phyloP scores from a whole-genome alignment of 352 stramenopile genomes.

The Phytophthora cactorum region DNA sequence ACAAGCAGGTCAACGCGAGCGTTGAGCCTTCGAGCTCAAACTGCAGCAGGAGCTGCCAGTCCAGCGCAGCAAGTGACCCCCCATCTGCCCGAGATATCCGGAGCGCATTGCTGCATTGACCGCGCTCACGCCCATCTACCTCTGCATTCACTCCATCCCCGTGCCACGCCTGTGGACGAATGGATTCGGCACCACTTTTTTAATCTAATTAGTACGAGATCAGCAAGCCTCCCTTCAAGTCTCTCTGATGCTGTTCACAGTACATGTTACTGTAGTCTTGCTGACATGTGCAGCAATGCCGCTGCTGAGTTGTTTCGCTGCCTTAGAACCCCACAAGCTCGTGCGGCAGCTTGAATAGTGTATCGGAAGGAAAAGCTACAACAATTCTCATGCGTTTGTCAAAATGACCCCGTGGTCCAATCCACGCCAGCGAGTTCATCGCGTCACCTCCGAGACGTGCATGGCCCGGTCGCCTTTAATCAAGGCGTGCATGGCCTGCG shows the following conservation, averaged over 20 bases:
- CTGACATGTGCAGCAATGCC: constrained; percentile 1
- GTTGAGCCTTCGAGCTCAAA: neutral
- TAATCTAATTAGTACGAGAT: constrained; percentile 15
- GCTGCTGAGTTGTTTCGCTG: neutral
- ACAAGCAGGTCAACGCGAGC: neutral
- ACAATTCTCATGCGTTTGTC: constrained; percentile 7
- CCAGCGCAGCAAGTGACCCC: neutral
- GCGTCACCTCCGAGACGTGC: constrained; percentile 19
- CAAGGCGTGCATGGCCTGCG: constrained; percentile 12
- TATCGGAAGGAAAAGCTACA: neutral
- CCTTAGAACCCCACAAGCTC: no score
- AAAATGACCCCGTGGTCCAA: constrained; percentile 13
- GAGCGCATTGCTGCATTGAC: constrained; percentile 22
- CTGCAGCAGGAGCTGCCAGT: neutral
- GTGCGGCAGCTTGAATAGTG: no score
- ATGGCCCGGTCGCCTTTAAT: constrained; percentile 26
- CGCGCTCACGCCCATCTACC: constrained; percentile 16
- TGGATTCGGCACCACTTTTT: constrained; percentile 11
- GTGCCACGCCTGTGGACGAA: constrained; percentile 34
- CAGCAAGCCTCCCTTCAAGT: constrained; percentile 9
- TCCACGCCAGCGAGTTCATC: constrained; percentile 16
- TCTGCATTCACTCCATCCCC: constrained; percentile 16
- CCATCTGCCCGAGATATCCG: constrained; percentile 18
- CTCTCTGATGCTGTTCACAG: neutral
- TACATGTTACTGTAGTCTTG: constrained; percentile 1